Conservation (phyloP, 305 asterid species). For the Plantago coronopus region DNA sequence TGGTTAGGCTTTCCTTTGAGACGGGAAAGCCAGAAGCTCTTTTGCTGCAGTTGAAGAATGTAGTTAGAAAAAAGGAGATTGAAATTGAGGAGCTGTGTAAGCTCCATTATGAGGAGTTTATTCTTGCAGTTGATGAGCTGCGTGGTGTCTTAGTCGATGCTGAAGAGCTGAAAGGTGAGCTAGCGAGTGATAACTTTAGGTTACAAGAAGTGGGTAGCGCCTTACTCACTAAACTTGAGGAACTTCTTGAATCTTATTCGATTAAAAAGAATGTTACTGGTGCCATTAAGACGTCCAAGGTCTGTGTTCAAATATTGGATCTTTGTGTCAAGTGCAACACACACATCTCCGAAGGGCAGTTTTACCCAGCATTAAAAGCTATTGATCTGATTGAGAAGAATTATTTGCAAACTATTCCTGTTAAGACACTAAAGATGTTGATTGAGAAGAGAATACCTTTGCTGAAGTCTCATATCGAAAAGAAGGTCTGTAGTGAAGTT, state of each 20-base stretch:
- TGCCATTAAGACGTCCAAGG: conserved; percentile 78
- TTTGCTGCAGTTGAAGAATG: conserved; percentile 64
- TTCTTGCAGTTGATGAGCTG: conserved; percentile 85
- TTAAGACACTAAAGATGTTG: conserved; percentile 43
- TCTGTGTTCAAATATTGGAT: conserved; percentile 55
- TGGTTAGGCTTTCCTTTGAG: conserved; percentile 86
- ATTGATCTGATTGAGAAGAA: conserved; percentile 47
- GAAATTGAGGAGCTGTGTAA: conserved; percentile 95
- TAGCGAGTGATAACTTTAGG: conserved; percentile 73
- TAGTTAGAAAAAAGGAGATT: conserved; percentile 76
- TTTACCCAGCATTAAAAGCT: conserved; percentile 82
- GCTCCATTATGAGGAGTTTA: conserved; percentile 89
- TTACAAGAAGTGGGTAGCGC: conserved; percentile 83
- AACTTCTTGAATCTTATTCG: conserved; percentile 75
- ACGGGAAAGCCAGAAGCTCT: conserved; percentile 77
- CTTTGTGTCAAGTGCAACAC: conserved; percentile 77
- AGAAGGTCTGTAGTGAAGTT: conserved; percentile 69
- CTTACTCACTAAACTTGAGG: conserved; percentile 71
- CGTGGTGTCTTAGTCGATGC: conserved; percentile 97
- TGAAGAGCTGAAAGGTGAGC: conserved; percentile 82
- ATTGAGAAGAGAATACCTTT: conserved; percentile 62
- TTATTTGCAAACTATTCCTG: conserved; percentile 40
- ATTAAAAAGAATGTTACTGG: conserved; percentile 70
- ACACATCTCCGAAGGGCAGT: conserved; percentile 74
- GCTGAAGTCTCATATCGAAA: conserved; percentile 74